Base-by-base conservation (phyloP, 202 grass and related monocot species). In the Brachypodium distachyon region DNA sequence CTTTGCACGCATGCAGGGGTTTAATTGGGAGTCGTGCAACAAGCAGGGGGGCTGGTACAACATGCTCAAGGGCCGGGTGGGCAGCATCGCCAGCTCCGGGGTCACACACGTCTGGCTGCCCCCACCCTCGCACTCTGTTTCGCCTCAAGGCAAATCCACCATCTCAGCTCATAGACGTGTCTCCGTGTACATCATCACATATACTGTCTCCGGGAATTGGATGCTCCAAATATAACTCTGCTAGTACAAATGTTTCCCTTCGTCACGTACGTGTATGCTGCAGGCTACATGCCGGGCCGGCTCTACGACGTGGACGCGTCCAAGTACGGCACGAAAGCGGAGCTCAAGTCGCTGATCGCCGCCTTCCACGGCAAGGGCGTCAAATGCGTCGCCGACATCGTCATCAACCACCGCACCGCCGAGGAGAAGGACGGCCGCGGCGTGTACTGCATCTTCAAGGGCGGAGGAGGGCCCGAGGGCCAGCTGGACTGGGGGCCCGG, bases 371-470 rank as follows among this genome's bases (percentile, higher is more conserved):
- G 7, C 73, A 88, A 44, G 43, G 86, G 88, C 38, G 55, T 97
- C 60, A 29, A 89, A 61, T 93, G 81, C 78, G 60, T 93, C 9
- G 90, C 94, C 0, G 90, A 97, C 76, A 33, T 97, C 31, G 94
- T 97, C 51, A 94, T 97, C 81, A 92, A 94, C 68, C 94, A 97
- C 76, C 84, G 94, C 9, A 94, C 84, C 56, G 94, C 88, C 9
- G 94, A 94, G 42, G 73, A 84, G 47, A 84, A 92, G 72, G 94
- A 97, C 48, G 56, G 68, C 10, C 78, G 93, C 17, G 93, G 93
- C 58, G 81, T 97, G 60, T 97, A 93, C 80, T 97, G 93, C 70
- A 33, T 97, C 68, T 94, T 97, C 81, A 86, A 97, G 50, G 94
- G 94, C 25, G 91, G 94, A 25, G 86, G 84, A 1, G 4, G n/a